A percentile compares a stretch with the other conserved stretches of the same genome.
phyloP scores from a whole-genome alignment of 2,329 filamentous ascomycete genomes.

The Verticillium zaregamsianum region DNA sequence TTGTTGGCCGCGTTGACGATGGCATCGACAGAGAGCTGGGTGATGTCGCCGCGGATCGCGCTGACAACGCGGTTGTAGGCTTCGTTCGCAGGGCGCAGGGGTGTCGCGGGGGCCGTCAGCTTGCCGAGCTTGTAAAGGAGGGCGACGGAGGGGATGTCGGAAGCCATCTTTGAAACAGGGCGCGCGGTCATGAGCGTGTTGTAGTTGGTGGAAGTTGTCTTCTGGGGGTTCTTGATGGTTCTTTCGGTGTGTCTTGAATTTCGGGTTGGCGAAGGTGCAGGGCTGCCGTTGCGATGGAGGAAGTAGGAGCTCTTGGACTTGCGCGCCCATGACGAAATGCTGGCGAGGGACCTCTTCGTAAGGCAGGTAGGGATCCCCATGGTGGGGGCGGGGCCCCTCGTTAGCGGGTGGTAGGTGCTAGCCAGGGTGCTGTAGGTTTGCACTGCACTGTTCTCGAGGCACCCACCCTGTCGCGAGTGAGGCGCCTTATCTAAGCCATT shows the following conservation, averaged over 20 bases:
- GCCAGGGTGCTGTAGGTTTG: no score
- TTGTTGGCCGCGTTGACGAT: constrained; percentile 93
- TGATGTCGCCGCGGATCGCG: constrained; percentile 75
- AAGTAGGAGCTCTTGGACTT: neutral
- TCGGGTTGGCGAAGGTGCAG: neutral
- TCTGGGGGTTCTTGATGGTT: neutral
- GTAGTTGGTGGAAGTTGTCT: neutral
- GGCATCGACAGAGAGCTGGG: constrained; percentile 68
- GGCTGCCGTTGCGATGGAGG: neutral
- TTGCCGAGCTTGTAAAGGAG: constrained; percentile 60
- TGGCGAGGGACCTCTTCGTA: neutral
- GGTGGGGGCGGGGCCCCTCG: neutral
- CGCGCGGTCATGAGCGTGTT: neutral
- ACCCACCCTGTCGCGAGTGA: no score
- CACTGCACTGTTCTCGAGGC: no score
- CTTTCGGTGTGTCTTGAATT: neutral
- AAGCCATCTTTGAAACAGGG: constrained; percentile 2
- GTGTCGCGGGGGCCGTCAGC: constrained; percentile 28
- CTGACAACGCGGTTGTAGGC: constrained; percentile 63
- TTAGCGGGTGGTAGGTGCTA: neutral
- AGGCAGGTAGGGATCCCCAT: neutral
- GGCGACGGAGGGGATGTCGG: constrained; percentile 58
- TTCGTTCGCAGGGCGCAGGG: constrained; percentile 34
- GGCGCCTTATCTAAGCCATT: neutral
- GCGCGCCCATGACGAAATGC: constrained; percentile 8